Percentiles rank a stretch among this genome's conserved stretches.
Conservation (phyloP, 768 basidiomycete genomes). For the Clitopilus hobsonii region DNA sequence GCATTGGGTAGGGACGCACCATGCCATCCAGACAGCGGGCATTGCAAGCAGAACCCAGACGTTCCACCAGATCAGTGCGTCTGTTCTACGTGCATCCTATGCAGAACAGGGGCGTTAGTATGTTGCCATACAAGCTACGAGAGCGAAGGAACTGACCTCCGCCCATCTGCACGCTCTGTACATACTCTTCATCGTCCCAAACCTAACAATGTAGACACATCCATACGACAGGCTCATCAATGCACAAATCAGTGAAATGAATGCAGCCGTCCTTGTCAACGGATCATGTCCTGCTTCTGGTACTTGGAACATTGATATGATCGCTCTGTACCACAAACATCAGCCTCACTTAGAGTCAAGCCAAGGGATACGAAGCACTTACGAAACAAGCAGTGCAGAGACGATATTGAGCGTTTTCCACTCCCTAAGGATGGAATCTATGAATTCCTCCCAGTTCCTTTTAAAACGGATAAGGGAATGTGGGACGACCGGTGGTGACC, state of each 20-base stretch:
- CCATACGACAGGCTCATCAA: slow-evolving; percentile 57
- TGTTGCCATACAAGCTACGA: background rate
- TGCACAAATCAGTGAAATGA: slow-evolving; percentile 51
- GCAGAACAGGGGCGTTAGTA: background rate
- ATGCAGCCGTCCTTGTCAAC: slow-evolving; percentile 44
- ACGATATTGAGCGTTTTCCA: slow-evolving; percentile 16
- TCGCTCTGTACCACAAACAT: slow-evolving; percentile 9
- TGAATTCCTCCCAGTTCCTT: slow-evolving; percentile 10
- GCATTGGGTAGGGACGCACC: slow-evolving; percentile 27
- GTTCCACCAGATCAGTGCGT: slow-evolving; percentile 39
- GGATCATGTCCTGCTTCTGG: slow-evolving; percentile 39
- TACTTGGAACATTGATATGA: slow-evolving; percentile 17
- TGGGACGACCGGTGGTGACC: slow-evolving; percentile 49
- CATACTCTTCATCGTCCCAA: slow-evolving; percentile 60
- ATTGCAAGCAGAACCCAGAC: slow-evolving; percentile 61
- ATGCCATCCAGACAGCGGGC: slow-evolving; percentile 69
- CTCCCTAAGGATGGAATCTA: slow-evolving; percentile 15
- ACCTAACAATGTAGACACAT: slow-evolving; percentile 55
- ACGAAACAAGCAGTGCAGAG: slow-evolving; percentile 16
- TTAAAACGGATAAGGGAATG: slow-evolving; percentile 65
- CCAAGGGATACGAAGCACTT: background rate
- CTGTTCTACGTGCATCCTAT: slow-evolving; percentile 51
- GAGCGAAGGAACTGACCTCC: slow-evolving; percentile 29
- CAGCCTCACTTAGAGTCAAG: background rate
- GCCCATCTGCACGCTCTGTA: slow-evolving; percentile 57